Conservation (phyloP, 345 rosid species). For the Salix exigua region DNA sequence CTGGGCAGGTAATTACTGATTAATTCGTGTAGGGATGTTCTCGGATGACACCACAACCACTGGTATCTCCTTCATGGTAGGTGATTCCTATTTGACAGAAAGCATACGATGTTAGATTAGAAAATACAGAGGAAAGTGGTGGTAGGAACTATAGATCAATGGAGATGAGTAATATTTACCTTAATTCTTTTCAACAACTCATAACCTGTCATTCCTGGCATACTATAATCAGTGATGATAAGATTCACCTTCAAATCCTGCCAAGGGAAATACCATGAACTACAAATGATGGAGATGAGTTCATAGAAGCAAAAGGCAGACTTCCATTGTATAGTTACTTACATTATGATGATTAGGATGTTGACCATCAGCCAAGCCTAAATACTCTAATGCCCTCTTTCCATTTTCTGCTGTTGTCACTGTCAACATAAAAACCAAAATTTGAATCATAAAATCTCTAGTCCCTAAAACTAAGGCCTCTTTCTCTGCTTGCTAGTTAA, state of each 20-base stretch:
- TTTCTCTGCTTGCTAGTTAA: no score
- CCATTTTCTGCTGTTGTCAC: slow-evolving; percentile 29
- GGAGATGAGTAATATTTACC: slow-evolving; percentile 6
- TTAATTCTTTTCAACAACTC: slow-evolving; percentile 39
- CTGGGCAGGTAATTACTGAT: slow-evolving; percentile 9
- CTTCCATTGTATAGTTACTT: neutral
- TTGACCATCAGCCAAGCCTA: slow-evolving; percentile 30
- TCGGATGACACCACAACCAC: slow-evolving; percentile 37
- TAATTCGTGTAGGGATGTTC: slow-evolving; percentile 18
- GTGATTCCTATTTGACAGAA: slow-evolving; percentile 26
- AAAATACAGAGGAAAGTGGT: neutral
- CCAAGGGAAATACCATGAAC: neutral
- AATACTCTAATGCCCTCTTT: slow-evolving; percentile 26
- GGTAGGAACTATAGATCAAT: neutral
- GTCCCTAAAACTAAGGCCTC: no score
- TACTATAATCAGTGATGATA: slow-evolving; percentile 40
- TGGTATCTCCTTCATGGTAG: slow-evolving; percentile 21
- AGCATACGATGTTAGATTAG: neutral
- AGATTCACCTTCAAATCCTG: slow-evolving; percentile 33
- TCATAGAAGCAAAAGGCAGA: neutral
- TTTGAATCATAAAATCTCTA: no score
- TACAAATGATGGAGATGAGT: neutral
- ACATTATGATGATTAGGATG: neutral
- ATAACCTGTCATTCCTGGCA: slow-evolving; percentile 44
- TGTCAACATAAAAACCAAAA: no score